Evolutionary conservation across 1,139 yeast species (phyloP), one percentile per base, ranked within the genome.

Genomic region (Saccharomycopsis hybrid): DNA sequence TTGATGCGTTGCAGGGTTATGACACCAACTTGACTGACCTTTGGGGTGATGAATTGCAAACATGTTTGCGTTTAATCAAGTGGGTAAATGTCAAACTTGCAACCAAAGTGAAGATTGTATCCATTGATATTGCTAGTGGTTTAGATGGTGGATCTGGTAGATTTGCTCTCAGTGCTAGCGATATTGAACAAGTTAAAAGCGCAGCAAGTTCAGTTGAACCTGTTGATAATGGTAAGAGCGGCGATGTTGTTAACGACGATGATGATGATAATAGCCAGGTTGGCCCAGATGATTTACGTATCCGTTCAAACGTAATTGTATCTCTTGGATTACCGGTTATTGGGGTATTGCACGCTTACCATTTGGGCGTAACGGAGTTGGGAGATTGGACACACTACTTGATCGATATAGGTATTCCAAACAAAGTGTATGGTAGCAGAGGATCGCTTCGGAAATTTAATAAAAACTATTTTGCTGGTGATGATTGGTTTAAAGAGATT

Each of bases 1-100:
- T 88, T 33, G 97, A 88, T 63, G 94, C 89, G 0, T 70, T 88
- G 57, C 89, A 86, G 64, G 96, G 96, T 1, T 85, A 80, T 57
- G 95, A 86, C 59, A 78, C 80, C 44, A 85, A 80, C 54, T 65
- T 87, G 48, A 56, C 59, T 9, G 77, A 73, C 54, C 60, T 76
- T 47, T 65, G 72, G 59, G 76, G 66, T 48, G 78, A 74, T 47
- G 83, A 78, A 52, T 65, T 75, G 31, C 62, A 68, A 31, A 65
- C 66, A 3, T 76, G 78, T n/a, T 58, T 60, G 5, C 61, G 67
- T n/a, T 59, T 84, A 28, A 73, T 86, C 31, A 66, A 66, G 18
- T 89, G 96, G 96, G 78, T 85, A 55, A 84, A 85, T 56, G 18
- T 18, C 18, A 69, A 69, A 46, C 75, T 75, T n/a, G 62, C 62